These are phyloP conservation scores for Alternaria rosae DNA, from an alignment of 2,329 filamentous ascomycete species.

Conservation along the genomic window DNA sequence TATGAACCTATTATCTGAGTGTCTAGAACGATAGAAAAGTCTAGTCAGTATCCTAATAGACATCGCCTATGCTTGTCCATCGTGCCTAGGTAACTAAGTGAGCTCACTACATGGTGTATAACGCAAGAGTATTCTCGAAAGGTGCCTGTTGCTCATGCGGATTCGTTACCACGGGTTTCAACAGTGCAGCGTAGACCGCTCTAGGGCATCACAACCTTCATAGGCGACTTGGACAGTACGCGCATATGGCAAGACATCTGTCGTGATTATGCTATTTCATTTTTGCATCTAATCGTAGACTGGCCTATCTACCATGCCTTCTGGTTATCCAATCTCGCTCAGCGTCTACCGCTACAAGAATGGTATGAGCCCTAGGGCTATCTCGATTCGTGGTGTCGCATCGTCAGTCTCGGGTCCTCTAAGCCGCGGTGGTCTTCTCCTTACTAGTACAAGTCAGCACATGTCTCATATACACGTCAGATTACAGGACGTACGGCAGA, in stretches of 20 bases:
- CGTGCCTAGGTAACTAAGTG: neutral
- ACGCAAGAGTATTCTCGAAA: too few relatives aligned
- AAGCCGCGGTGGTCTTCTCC: slow-evolving; percentile 62
- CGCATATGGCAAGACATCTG: neutral
- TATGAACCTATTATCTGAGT: neutral
- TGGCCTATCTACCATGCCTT: neutral
- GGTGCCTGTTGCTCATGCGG: neutral
- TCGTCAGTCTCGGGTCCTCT: neutral
- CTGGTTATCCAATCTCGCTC: neutral
- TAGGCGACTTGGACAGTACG: neutral
- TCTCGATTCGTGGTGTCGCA: neutral
- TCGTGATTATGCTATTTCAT: neutral
- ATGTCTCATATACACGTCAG: neutral
- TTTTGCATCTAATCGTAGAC: neutral
- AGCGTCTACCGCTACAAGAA: neutral
- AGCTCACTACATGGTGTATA: neutral
- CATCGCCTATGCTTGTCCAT: neutral
- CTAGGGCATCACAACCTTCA: neutral
- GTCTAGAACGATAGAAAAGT: neutral
- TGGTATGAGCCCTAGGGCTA: neutral
- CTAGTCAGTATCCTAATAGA: neutral
- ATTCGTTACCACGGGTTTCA: neutral
- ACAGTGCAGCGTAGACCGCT: neutral
- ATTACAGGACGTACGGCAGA: slow-evolving; percentile 49
- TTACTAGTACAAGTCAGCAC: slow-evolving; percentile 38